Conservation (phyloP, 805 yeast species). For the Wickerhamomyces ciferrii region DNA sequence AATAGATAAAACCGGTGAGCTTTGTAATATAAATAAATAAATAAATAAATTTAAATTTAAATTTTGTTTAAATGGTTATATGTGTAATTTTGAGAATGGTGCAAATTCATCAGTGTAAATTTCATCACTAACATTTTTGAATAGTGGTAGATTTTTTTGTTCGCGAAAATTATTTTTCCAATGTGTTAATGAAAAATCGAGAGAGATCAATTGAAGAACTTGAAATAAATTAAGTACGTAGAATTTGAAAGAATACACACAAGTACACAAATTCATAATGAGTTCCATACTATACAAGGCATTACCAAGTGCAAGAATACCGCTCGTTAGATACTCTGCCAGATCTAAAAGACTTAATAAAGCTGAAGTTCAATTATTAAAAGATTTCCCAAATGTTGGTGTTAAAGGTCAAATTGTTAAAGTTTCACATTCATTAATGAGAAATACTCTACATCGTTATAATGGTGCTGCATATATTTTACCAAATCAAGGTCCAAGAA, state of each 20-base stretch:
- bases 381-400: conserved; percentile 61
- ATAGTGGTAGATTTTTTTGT: no score
- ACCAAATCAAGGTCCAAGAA: conserved; percentile 19
- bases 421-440: conserved; percentile 79
- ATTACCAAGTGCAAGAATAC: conserved; percentile 14
- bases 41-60: neutral
- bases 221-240: no score
- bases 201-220: no score
- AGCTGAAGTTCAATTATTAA: conserved; percentile 70
- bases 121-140: no score
- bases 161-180: no score
- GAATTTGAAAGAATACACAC: neutral
- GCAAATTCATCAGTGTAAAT: no score
- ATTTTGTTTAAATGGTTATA: no score
- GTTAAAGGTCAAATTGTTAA: conserved; percentile 64
- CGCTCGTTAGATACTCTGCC: conserved; percentile 38
- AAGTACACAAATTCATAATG: no score
- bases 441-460: conserved; percentile 63
- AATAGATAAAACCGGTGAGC: conserved; percentile 8
- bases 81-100: no score
- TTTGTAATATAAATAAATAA: neutral
- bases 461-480: conserved; percentile 73
- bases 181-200: no score
- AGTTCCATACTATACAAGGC: conserved; percentile 6
- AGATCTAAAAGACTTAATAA: conserved; percentile 45